A percentile compares a stretch with the other conserved stretches of the same genome.
Evolutionary conservation across 495 filamentous ascomycete genomes (phyloP).

Genomic region (Trichoderma reesei): DNA sequence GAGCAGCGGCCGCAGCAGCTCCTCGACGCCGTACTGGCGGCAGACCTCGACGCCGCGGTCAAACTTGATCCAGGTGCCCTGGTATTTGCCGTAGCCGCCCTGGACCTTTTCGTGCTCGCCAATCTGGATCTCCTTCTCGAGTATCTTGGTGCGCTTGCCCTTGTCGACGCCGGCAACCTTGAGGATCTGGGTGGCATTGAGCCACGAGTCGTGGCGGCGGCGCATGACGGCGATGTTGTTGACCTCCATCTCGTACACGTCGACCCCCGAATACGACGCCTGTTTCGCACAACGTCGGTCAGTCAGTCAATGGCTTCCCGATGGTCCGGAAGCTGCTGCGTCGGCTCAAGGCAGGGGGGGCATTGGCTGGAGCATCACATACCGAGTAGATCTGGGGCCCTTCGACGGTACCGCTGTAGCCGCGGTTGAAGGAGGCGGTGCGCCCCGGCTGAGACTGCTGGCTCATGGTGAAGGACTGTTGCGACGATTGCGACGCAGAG

Average conservation of each 20-base stretch:
- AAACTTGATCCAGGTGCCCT: slow-evolving; percentile 96
- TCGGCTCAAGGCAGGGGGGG: background rate
- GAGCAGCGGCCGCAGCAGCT: slow-evolving; percentile 70
- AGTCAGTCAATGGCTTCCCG: background rate
- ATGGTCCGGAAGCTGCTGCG: background rate
- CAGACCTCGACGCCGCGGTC: slow-evolving; percentile 85
- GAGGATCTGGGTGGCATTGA: slow-evolving; percentile 93
- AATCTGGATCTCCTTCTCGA: slow-evolving; percentile 93
- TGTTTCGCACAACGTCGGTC: slow-evolving; percentile 22
- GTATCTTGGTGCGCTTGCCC: slow-evolving; percentile 89
- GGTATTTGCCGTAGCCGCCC: slow-evolving; percentile 96
- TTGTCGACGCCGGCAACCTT: slow-evolving; percentile 97
- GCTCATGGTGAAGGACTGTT: slow-evolving; percentile 42
- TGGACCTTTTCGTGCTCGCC: slow-evolving; percentile 98
- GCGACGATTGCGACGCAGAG: slow-evolving; percentile 31
- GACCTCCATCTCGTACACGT: slow-evolving; percentile 97
- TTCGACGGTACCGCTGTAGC: slow-evolving; percentile 43
- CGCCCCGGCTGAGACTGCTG: slow-evolving; percentile 28
- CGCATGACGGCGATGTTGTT: slow-evolving; percentile 90
- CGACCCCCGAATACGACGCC: slow-evolving; percentile 90
- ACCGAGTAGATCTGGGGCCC: slow-evolving; percentile 73
- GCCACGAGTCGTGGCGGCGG: slow-evolving; percentile 80
- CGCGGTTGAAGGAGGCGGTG: slow-evolving; percentile 22
- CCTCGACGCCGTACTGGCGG: slow-evolving; percentile 86
- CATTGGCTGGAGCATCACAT: too few relatives aligned